Base-by-base conservation (phyloP, 1,139 yeast genomes). In the Yueomyces sp. region DNA sequence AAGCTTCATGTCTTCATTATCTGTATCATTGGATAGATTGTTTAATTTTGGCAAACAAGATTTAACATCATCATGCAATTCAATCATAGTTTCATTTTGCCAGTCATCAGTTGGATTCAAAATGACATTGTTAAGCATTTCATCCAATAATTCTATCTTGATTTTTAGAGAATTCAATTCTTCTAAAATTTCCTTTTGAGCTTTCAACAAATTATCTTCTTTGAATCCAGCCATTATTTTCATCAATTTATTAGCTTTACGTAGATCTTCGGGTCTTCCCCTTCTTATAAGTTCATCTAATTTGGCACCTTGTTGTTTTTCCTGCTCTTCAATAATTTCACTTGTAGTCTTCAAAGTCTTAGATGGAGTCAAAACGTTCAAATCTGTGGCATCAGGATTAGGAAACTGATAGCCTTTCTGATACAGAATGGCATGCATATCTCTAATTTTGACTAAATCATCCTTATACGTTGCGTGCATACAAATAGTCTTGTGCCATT, bases 171-270 rank as follows among this genome's bases (percentile, higher is more conserved):
- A 80, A 43, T 82, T 85, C 43, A 91, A 69, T 56, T 91, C 97
- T 50, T 84, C 87, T 33, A 78, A 77, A 36, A 87, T 81, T 54
- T 80, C 78, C 46, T 84, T 85, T 54, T 77, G 77, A 52, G 84
- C 81, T 49, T 74, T 75, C 33, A 73, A 66, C 38, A 71, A 65
- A 36, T 67, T 63, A 60, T 91, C 95, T 50, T 84, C 87, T 63
- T 81, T 81, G 68, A 84, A 89, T 1, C 97, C 97, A 4, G 97
- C 95, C 96, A 91, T 87, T 53, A 89, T 78, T 60, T 89, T 86
- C 96, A 89, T 89, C 60, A 91, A 72, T 51, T 81, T 83, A 63
- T 91, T 89, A 36, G 97, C 97, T 61, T 89, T 96, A 55, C 81
- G 85, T 57, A 91, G 73, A 64, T 91, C 98, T 51, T 81, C 83